Evolutionary conservation across 148 eudicot species (phyloP), one percentile per base, ranked within the genome.

Genomic region (Arbutus unedo): DNA sequence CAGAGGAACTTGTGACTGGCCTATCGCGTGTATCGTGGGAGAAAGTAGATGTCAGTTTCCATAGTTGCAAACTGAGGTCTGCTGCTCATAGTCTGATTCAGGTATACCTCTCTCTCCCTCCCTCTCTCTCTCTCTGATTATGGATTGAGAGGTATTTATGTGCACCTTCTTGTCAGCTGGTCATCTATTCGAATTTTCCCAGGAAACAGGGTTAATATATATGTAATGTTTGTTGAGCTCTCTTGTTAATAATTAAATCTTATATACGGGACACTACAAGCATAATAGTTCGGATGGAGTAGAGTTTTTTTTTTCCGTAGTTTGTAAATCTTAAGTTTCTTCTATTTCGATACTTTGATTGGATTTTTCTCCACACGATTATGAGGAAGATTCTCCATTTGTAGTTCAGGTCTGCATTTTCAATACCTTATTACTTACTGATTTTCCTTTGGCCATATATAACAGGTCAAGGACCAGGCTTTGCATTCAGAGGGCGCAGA

Each of bases 21-120:
- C 89, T 97, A 57, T 91, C 98, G 78, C 91, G 91, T 43, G 89
- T 94, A 21, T 86, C 98, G 53, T 97, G 99, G 99, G 99, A 97
- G 84, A 97, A 97, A 87, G 90, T 97, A 67, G 99, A 97, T 74
- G 99, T 97, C 85, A 97, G 99, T 87, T 97, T 97, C 80, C 99
- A 94, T 79, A 87, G 84, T 57, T 93, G 99, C 88, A 92, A 82
- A 84, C 44, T 80, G 67, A 90, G 89, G 74, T 92, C 84, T 90
- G 92, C 97, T 78, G 98, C 99, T 79, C 99, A 97, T 81, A 94
- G 96, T 83, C 87, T 97, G 76, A 97, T 97, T 83, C 99, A 97
- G 99, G 99, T 97, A 81, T 44, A 48, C 79, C 85, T 85, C 84
- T 60, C 80, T 57, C 75, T 62, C 60, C 76, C 44, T 55, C 19